Evolutionary conservation across 768 basidiomycete species (phyloP).

Genomic region (Mycena indigotica): DNA sequence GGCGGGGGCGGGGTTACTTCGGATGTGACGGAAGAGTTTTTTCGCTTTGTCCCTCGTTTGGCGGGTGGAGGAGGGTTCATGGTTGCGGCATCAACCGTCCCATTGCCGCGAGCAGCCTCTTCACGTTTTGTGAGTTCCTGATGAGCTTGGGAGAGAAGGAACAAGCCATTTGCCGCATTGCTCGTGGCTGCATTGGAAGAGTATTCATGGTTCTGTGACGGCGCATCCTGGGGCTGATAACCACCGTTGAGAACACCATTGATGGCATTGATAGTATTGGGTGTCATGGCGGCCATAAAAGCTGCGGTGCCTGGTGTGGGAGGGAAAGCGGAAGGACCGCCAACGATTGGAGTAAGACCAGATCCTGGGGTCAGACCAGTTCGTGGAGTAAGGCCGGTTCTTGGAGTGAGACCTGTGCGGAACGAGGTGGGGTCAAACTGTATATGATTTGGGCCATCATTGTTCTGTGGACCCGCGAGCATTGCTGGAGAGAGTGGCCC

Average conservation of each 20-base stretch:
- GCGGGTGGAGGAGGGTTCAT: slow-evolving; percentile 26
- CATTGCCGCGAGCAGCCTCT: slow-evolving; percentile 53
- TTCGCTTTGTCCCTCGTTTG: slow-evolving; percentile 73
- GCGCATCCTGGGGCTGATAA: slow-evolving; percentile 64
- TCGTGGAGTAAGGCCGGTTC: slow-evolving; percentile 84
- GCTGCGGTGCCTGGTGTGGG: slow-evolving; percentile 89
- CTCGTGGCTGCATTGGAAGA: slow-evolving; percentile 55
- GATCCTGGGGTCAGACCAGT: slow-evolving; percentile 78
- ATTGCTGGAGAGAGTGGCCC: slow-evolving; percentile 96
- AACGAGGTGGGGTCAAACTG: slow-evolving; percentile 73
- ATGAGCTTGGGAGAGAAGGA: slow-evolving; percentile 91
- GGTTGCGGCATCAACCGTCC: slow-evolving; percentile 28
- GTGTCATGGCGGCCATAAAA: slow-evolving; percentile 81
- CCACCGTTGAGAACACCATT: slow-evolving; percentile 71
- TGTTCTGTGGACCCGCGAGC: slow-evolving; percentile 81
- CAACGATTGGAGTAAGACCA: slow-evolving; percentile 80
- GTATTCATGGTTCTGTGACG: slow-evolving; percentile 41
- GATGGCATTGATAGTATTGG: slow-evolving; percentile 77
- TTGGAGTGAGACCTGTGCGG: slow-evolving; percentile 85
- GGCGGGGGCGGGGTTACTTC: slow-evolving; percentile 31
- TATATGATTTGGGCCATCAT: slow-evolving; percentile 38
- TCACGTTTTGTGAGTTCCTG: slow-evolving; percentile 97
- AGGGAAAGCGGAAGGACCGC: slow-evolving; percentile 75
- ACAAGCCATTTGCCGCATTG: slow-evolving; percentile 87
- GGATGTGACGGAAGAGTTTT: slow-evolving; percentile 55